Evolutionary conservation across 2,329 filamentous ascomycete species (phyloP).

Genomic region (Aspergillus sclerotialis): DNA sequence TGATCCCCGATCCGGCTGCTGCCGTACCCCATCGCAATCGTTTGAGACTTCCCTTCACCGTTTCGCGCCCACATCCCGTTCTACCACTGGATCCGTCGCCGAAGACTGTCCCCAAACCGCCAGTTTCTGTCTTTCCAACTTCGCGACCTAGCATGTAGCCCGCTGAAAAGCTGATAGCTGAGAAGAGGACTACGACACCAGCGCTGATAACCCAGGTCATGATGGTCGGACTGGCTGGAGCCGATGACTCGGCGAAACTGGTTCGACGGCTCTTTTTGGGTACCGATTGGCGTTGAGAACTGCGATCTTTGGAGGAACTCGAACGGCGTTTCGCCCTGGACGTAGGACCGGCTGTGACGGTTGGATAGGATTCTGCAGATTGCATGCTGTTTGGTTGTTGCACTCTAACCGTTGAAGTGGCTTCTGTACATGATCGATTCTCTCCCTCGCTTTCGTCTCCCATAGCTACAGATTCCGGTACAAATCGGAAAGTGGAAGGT

Average conservation of each 20-base stretch:
- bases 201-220: constrained; percentile 61
- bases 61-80: constrained; percentile 38
- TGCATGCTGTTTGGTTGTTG: constrained; percentile 16
- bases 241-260: constrained; percentile 21
- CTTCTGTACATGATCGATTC: constrained; percentile 11
- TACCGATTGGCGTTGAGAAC: constrained; percentile 18
- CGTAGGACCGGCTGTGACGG: constrained; percentile 6
- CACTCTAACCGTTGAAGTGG: constrained; percentile 12
- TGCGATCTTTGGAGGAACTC: constrained; percentile 33
- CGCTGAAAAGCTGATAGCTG: constrained; percentile 58
- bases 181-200: constrained; percentile 57
- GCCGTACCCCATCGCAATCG: constrained; percentile 37
- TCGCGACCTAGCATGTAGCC: constrained; percentile 58
- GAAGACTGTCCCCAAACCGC: constrained; percentile 18
- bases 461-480: constrained; percentile 54
- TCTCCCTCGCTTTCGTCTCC: constrained; percentile 32
- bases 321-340: constrained; percentile 26
- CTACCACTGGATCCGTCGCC: constrained; percentile 19
- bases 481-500: constrained; percentile 50
- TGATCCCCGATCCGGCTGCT: constrained; percentile 29
- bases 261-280: constrained; percentile 30
- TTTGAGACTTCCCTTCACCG: constrained; percentile 37
- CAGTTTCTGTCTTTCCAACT: constrained; percentile 47
- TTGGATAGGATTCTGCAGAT: constrained; percentile 8
- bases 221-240: constrained; percentile 49